phyloP scores from a whole-genome alignment of 2,329 filamentous ascomycete genomes.

The Fusarium miscanthi region DNA sequence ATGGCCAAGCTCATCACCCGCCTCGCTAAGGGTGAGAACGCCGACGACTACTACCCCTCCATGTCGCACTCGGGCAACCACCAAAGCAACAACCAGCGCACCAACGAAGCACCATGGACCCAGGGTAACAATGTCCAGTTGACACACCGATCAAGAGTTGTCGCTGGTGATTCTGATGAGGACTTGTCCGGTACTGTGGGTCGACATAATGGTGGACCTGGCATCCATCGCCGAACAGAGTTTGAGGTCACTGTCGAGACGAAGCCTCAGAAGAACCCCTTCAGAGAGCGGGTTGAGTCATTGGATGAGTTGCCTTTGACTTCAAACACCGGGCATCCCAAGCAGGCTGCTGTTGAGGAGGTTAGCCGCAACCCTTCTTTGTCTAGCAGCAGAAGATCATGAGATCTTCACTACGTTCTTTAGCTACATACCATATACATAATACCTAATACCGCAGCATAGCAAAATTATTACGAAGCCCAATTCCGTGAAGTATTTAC shows the following conservation, averaged over 20 bases:
- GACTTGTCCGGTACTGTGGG: background rate
- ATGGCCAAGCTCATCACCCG: conserved; percentile 64
- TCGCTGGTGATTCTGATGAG: conserved; percentile 38
- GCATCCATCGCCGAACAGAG: conserved; percentile 39
- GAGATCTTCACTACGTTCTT: background rate
- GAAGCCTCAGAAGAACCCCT: conserved; percentile 1
- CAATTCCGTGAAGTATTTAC: background rate
- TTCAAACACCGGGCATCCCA: conserved; percentile 36
- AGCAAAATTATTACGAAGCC: accelerated
- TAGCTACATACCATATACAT: background rate
- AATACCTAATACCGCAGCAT: background rate
- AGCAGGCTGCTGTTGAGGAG: conserved; percentile 18
- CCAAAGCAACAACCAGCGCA: background rate
- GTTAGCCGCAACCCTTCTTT: conserved; percentile 12
- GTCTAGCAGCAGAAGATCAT: conserved; percentile 22
- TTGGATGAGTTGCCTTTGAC: conserved; percentile 38
- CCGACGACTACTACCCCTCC: conserved; percentile 37
- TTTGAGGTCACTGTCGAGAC: conserved; percentile 39
- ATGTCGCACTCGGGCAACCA: conserved; percentile 34
- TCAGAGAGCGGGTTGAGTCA: background rate
- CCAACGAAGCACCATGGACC: conserved; percentile 28
- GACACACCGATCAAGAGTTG: conserved; percentile 34
- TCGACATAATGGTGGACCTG: background rate
- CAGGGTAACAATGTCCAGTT: conserved; percentile 24
- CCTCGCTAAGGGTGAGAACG: conserved; percentile 40